phyloP scores from a whole-genome alignment of 345 rosid genomes.

The Boechera divaricarpa region DNA sequence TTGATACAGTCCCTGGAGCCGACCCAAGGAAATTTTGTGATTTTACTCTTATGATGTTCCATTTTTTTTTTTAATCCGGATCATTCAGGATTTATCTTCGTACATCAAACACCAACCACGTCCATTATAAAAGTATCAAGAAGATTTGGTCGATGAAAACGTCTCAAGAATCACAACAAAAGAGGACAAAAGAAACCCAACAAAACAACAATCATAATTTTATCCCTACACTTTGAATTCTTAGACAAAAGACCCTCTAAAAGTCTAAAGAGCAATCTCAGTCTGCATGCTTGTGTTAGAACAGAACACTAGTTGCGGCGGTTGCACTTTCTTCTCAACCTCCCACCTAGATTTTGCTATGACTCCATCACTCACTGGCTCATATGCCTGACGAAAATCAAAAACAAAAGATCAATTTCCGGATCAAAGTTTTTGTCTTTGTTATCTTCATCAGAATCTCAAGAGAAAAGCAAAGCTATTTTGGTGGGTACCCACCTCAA shows the following conservation, averaged over 20 bases:
- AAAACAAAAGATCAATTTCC: slow-evolving; percentile 1
- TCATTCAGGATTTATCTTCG: too few relatives aligned
- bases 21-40: too few relatives aligned
- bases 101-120: not conserved
- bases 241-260: slow-evolving; percentile 1
- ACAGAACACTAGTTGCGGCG: slow-evolving; percentile 37
- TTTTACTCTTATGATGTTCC: too few relatives aligned
- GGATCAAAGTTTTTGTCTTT: slow-evolving; percentile 19
- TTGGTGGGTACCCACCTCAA: slow-evolving; percentile 71
- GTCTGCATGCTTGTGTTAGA: slow-evolving; percentile 54
- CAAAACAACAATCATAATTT: slow-evolving; percentile 14
- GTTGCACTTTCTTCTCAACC: slow-evolving; percentile 58
- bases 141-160: not conserved
- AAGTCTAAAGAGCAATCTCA: slow-evolving; percentile 60
- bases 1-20: too few relatives aligned
- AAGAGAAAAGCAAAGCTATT: slow-evolving; percentile 7
- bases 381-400: slow-evolving; percentile 64
- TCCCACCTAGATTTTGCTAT: slow-evolving; percentile 85
- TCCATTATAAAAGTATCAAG: not conserved
- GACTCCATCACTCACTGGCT: slow-evolving; percentile 80
- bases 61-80: too few relatives aligned
- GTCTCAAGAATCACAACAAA: not conserved
- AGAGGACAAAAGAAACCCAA: not conserved
- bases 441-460: slow-evolving; percentile 28
- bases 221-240: not conserved